A percentile compares a stretch with the other conserved stretches of the same genome.
These are phyloP conservation scores for Malassezia slooffiae DNA, from an alignment of 1,284 basidiomycete species.

Conservation along the genomic window DNA sequence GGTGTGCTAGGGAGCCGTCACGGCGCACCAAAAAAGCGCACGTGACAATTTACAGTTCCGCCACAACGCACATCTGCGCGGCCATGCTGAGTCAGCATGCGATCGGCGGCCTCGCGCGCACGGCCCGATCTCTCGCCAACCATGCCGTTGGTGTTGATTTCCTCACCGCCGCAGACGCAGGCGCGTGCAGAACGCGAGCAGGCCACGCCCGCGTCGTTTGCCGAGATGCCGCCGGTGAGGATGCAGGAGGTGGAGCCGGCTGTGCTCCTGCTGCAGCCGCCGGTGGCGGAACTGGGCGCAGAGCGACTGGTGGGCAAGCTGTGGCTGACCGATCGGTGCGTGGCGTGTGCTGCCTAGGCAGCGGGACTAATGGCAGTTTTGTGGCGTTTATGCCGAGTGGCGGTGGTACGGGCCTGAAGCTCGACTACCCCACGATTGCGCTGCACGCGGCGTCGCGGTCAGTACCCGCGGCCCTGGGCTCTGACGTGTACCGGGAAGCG, in stretches of 20 bases:
- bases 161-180: constrained; percentile 15
- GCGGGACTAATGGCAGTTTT: no score
- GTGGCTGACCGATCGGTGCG: constrained; percentile 34
- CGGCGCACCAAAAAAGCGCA: constrained; percentile 7
- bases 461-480: constrained; percentile 21
- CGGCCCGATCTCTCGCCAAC: neutral
- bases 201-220: constrained; percentile 26
- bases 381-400: constrained; percentile 24
- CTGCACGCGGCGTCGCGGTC: constrained; percentile 39
- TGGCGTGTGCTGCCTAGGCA: no score
- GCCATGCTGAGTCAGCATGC: constrained; percentile 3
- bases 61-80: no score
- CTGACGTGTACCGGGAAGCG: constrained; percentile 5
- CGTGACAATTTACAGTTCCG: constrained; percentile 9
- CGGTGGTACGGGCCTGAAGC: constrained; percentile 21
- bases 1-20: neutral
- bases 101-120: neutral
- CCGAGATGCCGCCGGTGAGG: neutral
- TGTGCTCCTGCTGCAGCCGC: constrained; percentile 1
- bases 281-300: neutral
- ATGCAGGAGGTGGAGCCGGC: neutral
- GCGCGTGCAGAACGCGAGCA: constrained; percentile 14
- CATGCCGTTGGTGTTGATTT: constrained; percentile 13
- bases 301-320: constrained; percentile 12
- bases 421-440: constrained; percentile 31